These are phyloP conservation scores for Schwanniomyces polymorphus DNA, from an alignment of 805 yeast species.

Conservation along the genomic window DNA sequence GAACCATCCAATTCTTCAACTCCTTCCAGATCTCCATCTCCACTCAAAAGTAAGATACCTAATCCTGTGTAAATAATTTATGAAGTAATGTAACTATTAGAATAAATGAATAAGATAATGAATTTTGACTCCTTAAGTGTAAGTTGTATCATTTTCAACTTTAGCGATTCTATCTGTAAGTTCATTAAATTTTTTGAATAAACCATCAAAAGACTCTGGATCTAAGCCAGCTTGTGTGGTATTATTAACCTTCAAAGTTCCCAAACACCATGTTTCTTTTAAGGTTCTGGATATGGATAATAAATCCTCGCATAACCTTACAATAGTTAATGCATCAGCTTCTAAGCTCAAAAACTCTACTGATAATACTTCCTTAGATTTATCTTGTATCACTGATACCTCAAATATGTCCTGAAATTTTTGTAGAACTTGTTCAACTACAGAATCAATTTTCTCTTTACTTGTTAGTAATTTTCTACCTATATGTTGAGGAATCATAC, in stretches of 20 bases:
- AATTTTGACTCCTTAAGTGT: not conserved
- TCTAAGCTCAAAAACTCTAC: conserved; percentile 59
- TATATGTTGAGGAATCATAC: conserved; percentile 6
- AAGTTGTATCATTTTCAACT: conserved; percentile 12
- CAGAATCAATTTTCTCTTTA: conserved; percentile 50
- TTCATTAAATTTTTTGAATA: conserved; percentile 33
- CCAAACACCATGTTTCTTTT: conserved; percentile 59
- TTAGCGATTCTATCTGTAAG: conserved; percentile 30
- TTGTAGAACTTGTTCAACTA: conserved; percentile 50
- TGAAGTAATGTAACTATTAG: not conserved
- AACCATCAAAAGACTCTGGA: conserved; percentile 21
- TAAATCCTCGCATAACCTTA: conserved; percentile 54
- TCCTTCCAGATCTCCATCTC: conserved; percentile 8
- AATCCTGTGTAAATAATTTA: not conserved
- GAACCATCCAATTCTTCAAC: conserved; percentile 7
- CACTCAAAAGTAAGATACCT: not conserved
- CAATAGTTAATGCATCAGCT: conserved; percentile 50
- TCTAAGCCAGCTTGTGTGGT: conserved; percentile 7
- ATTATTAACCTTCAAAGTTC: conserved; percentile 42
- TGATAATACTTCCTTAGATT: conserved; percentile 42
- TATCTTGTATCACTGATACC: conserved; percentile 41
- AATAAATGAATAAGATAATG: not conserved
- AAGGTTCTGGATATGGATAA: conserved; percentile 48
- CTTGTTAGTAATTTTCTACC: conserved; percentile 16
- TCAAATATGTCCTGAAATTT: conserved; percentile 56